Conservation (phyloP, 2,329 filamentous ascomycete species). For the Blastomyces gilchristii region DNA sequence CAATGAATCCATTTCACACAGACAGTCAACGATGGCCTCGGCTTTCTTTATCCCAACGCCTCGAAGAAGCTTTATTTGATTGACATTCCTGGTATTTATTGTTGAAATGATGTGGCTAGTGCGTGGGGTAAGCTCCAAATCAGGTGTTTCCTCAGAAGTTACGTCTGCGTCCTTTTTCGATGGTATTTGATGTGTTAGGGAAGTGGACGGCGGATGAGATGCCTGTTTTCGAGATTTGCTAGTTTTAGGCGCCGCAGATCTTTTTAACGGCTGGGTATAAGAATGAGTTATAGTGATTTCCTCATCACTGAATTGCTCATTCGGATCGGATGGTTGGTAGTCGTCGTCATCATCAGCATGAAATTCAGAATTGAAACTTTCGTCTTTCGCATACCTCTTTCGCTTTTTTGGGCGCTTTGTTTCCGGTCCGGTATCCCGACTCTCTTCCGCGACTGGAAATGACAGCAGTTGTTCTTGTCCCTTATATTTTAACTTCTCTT, state of each 20-base stretch:
- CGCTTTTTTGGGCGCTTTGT: background rate
- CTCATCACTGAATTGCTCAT: constrained; percentile 26
- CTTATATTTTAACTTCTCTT: constrained; percentile 39
- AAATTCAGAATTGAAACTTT: constrained; percentile 2
- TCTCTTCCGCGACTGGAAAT: constrained; percentile 15
- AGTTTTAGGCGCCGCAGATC: constrained; percentile 16
- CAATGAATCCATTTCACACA: constrained; percentile 33
- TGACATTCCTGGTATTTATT: constrained; percentile 38
- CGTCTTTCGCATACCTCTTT: background rate
- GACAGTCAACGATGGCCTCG: constrained; percentile 39
- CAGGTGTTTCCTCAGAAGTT: background rate
- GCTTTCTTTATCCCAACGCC: constrained; percentile 41
- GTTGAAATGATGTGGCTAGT: constrained; percentile 36
- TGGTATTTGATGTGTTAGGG: background rate
- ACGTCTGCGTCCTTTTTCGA: background rate
- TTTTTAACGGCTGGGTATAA: constrained; percentile 23
- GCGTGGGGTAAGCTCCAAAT: constrained; percentile 29
- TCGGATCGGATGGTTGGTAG: constrained; percentile 20
- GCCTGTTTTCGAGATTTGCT: constrained; percentile 4
- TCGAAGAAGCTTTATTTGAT: constrained; percentile 38
- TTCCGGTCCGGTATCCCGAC: constrained; percentile 27
- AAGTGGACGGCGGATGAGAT: background rate
- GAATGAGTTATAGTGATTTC: constrained; percentile 18
- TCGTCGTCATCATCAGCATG: constrained; percentile 23
- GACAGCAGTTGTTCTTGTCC: background rate